Conservation (phyloP, 2,329 filamentous ascomycete genomes). For the Rugonectria rugulosa region DNA sequence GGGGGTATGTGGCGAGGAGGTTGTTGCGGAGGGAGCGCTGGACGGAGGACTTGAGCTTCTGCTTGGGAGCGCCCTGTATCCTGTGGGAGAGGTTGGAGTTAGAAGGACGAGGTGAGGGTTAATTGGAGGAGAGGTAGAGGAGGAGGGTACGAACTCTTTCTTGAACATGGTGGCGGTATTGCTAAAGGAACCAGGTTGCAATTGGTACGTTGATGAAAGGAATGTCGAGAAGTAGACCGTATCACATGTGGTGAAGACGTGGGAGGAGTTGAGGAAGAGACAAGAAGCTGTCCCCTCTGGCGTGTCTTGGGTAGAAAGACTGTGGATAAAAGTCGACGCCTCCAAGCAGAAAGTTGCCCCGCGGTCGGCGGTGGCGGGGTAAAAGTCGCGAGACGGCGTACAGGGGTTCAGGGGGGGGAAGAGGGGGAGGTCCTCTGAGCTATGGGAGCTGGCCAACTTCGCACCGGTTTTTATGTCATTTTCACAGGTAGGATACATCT, state of each 20-base stretch:
- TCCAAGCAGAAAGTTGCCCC: slow-evolving; percentile 28
- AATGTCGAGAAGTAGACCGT: not conserved
- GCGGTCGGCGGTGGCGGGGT: slow-evolving; percentile 39
- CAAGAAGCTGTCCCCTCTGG: slow-evolving; percentile 9
- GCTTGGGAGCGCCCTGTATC: slow-evolving; percentile 74
- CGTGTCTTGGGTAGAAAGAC: slow-evolving; percentile 7
- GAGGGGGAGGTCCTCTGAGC: not conserved
- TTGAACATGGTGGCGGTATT: slow-evolving; percentile 77
- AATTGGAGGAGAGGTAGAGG: slow-evolving; percentile 26
- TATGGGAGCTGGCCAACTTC: no score
- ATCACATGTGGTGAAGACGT: not conserved
- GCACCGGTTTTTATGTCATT: no score
- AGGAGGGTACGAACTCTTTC: slow-evolving; percentile 73
- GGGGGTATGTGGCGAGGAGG: slow-evolving; percentile 84
- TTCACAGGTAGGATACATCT: no score
- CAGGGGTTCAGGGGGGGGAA: slow-evolving; percentile 10
- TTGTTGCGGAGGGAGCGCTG: slow-evolving; percentile 86
- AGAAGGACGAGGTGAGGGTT: slow-evolving; percentile 5
- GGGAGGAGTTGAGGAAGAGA: slow-evolving; percentile 3
- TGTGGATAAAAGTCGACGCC: slow-evolving; percentile 36
- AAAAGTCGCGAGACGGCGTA: slow-evolving; percentile 42
- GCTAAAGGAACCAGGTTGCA: not conserved
- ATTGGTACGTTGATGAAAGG: not conserved
- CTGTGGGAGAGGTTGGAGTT: slow-evolving; percentile 71
- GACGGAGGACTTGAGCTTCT: slow-evolving; percentile 96